Conservation (phyloP, 345 rosid species). For the Lepidium sativum region DNA sequence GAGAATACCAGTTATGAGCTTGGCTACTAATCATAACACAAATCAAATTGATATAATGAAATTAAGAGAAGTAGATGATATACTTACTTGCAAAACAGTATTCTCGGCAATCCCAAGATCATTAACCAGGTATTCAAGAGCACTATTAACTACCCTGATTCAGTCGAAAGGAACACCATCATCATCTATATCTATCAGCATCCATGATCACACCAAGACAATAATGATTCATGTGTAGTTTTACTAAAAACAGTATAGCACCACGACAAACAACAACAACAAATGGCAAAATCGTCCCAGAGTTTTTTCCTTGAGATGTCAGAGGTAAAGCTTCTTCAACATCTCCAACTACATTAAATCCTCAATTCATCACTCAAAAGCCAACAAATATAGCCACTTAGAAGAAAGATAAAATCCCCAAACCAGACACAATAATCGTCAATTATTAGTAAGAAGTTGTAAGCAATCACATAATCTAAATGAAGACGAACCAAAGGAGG, state of each 20-base stretch:
- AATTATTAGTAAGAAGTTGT: no score
- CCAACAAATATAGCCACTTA: neutral
- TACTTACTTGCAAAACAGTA: slow-evolving; percentile 78
- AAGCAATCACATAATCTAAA: neutral
- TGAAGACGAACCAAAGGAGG: slow-evolving; percentile 58
- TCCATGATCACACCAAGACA: neutral
- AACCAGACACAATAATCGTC: neutral
- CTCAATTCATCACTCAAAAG: neutral
- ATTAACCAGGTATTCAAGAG: slow-evolving; percentile 88
- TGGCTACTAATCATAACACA: slow-evolving; percentile 1
- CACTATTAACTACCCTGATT: slow-evolving; percentile 87
- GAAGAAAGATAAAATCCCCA: neutral
- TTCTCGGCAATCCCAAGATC: slow-evolving; percentile 92
- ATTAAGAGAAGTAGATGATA: slow-evolving; percentile 1
- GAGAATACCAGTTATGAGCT: neutral
- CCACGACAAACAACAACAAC: slow-evolving; percentile 95
- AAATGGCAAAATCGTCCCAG: slow-evolving; percentile 76
- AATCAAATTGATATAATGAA: neutral
- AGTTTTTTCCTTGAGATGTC: slow-evolving; percentile 40
- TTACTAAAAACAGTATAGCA: slow-evolving; percentile 56
- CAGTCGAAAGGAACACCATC: neutral
- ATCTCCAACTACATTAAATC: slow-evolving; percentile 49
- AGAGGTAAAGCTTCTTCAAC: slow-evolving; percentile 47
- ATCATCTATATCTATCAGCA: neutral
- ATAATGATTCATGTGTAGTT: neutral